Evolutionary conservation across 129 eudicot species (phyloP).

Genomic region (Escallonia herrerae): DNA sequence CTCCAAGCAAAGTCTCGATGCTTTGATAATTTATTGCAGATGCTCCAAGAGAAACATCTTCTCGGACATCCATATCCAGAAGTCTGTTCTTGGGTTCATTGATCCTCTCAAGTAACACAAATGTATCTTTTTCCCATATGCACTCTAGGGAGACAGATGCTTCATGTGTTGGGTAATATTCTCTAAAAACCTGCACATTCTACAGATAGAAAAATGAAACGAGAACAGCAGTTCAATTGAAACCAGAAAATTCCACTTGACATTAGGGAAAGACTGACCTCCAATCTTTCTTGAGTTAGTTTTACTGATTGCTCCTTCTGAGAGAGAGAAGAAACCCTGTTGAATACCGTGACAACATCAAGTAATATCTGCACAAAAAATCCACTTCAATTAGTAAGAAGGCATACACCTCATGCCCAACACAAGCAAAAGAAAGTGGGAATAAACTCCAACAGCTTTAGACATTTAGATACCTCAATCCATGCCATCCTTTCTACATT

Average conservation of each 20-base stretch:
- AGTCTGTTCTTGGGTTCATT: slow-evolving; percentile 18
- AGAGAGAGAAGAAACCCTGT: slow-evolving; percentile 58
- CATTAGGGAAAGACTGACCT: slow-evolving; percentile 31
- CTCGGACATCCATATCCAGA: slow-evolving; percentile 25
- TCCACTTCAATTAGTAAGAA: not conserved
- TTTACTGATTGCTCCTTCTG: slow-evolving; percentile 53
- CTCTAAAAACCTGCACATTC: slow-evolving; percentile 58
- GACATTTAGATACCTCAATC: too few relatives aligned
- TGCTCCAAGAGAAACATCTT: slow-evolving; percentile 20
- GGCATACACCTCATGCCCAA: not conserved
- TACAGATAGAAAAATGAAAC: not conserved
- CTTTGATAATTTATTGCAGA: slow-evolving; percentile 44
- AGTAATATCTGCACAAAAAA: slow-evolving; percentile 53
- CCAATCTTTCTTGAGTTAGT: slow-evolving; percentile 65
- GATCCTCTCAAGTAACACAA: slow-evolving; percentile 43
- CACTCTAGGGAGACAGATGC: slow-evolving; percentile 46
- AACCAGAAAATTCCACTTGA: too few relatives aligned
- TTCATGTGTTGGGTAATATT: slow-evolving; percentile 58
- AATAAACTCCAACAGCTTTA: too few relatives aligned
- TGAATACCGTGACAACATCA: slow-evolving; percentile 56
- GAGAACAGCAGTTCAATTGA: not conserved
- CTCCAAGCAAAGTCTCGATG: slow-evolving; percentile 60
- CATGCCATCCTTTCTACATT: too few relatives aligned
- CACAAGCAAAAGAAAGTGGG: not conserved
- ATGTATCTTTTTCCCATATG: slow-evolving; percentile 71